Conservation (phyloP, 2,329 filamentous ascomycete genomes). For the Epichloe typhina region DNA sequence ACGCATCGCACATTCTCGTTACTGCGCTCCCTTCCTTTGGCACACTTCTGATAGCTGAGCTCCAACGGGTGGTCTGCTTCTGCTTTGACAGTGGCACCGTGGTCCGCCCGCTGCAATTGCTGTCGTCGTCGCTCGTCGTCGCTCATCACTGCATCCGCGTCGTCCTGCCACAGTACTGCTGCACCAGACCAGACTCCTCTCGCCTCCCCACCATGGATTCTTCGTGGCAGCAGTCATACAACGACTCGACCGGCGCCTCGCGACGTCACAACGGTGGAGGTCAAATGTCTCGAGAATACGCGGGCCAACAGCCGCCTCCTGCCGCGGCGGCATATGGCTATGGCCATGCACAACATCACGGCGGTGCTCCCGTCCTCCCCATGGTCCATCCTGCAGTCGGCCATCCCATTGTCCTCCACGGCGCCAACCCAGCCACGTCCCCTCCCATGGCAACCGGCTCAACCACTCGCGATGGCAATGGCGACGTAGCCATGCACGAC, state of each 20-base stretch:
- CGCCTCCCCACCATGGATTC: constrained; percentile 32
- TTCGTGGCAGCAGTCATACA: constrained; percentile 51
- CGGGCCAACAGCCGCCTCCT: constrained; percentile 20
- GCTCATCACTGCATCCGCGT: neutral
- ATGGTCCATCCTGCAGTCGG: constrained; percentile 18
- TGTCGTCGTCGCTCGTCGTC: constrained; percentile 2
- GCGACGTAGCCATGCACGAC: constrained; percentile 79
- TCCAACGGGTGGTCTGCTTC: neutral
- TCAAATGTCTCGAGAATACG: constrained; percentile 36
- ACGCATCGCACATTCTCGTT: neutral
- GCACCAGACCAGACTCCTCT: constrained; percentile 11
- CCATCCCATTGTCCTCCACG: constrained; percentile 16
- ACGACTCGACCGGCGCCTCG: constrained; percentile 48
- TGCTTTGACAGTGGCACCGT: neutral
- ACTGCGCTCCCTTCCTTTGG: neutral
- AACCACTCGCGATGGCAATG: constrained; percentile 56
- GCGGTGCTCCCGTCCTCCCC: constrained; percentile 19
- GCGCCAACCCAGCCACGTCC: constrained; percentile 35
- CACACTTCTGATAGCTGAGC: neutral
- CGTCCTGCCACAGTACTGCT: neutral
- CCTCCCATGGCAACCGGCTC: constrained; percentile 40
- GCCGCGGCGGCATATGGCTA: constrained; percentile 29
- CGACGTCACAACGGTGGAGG: constrained; percentile 47
- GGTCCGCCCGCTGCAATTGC: neutral
- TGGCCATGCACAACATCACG: constrained; percentile 56